These are phyloP conservation scores for Verticillium nonalfalfae DNA, from an alignment of 2,329 filamentous ascomycete genomes.

Conservation along the genomic window DNA sequence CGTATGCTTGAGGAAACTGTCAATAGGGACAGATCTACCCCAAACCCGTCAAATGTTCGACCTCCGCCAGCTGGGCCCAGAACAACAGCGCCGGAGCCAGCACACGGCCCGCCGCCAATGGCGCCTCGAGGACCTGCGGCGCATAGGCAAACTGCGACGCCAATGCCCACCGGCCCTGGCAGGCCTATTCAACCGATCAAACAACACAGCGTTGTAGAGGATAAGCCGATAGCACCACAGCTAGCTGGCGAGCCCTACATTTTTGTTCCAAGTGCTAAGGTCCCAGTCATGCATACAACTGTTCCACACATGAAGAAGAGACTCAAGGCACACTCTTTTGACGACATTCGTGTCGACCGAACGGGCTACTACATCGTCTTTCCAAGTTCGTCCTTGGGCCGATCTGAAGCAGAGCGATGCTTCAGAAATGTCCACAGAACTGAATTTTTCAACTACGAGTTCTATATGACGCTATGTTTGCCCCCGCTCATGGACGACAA, in stretches of 20 bases:
- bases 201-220: slow-evolving; percentile 53
- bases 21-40: slow-evolving; percentile 51
- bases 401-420: slow-evolving; percentile 75
- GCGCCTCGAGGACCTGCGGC: slow-evolving; percentile 80
- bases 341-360: slow-evolving; percentile 75
- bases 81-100: slow-evolving; percentile 27
- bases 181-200: slow-evolving; percentile 22
- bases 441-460: slow-evolving; percentile 82
- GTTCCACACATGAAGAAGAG: slow-evolving; percentile 87
- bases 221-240: slow-evolving; percentile 58
- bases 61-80: slow-evolving; percentile 28
- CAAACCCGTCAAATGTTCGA: slow-evolving; percentile 22
- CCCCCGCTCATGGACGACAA: slow-evolving; percentile 16
- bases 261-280: slow-evolving; percentile 79
- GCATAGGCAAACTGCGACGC: slow-evolving; percentile 30
- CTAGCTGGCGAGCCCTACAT: slow-evolving; percentile 81
- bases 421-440: slow-evolving; percentile 72
- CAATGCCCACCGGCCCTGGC: slow-evolving; percentile 12
- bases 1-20: slow-evolving; percentile 71
- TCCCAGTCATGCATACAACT: slow-evolving; percentile 80
- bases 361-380: slow-evolving; percentile 93
- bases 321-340: slow-evolving; percentile 74
- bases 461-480: slow-evolving; percentile 76
- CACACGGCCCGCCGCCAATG: slow-evolving; percentile 66
- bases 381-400: slow-evolving; percentile 67